Percentiles rank a stretch among this genome's conserved stretches.
Evolutionary conservation across 139 green algal species (phyloP).

Genomic region (Nannochloris sp.): DNA sequence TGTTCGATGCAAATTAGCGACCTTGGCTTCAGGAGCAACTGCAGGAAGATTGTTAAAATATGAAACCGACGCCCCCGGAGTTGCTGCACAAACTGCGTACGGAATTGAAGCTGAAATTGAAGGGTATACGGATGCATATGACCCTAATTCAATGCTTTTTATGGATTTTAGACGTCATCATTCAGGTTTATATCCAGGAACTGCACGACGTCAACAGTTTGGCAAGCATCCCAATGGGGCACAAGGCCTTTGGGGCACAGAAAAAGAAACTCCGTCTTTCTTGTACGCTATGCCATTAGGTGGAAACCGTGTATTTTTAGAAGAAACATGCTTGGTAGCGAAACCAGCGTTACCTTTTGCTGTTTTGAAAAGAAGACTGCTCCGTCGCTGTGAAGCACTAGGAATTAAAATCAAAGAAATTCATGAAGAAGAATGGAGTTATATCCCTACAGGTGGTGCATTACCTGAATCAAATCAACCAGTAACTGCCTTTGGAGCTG

Average conservation of each 20-base stretch:
- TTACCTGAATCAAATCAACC: constrained; percentile 55
- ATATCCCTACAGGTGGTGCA: constrained; percentile 85
- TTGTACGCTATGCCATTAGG: constrained; percentile 97
- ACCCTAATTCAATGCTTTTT: constrained; percentile 86
- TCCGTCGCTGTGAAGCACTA: constrained; percentile 59
- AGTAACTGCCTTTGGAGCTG: constrained; percentile 77
- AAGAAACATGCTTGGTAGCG: constrained; percentile 94
- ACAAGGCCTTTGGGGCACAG: constrained; percentile 31
- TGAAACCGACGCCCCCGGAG: constrained; percentile 39
- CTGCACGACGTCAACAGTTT: constrained; percentile 52
- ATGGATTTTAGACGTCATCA: constrained; percentile 99
- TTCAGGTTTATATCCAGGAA: constrained; percentile 37
- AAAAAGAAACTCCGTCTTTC: constrained; percentile 82
- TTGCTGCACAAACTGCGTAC: constrained; percentile 92
- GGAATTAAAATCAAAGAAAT: constrained; percentile 45
- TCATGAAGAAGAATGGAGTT: constrained; percentile 88
- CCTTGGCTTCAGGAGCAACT: constrained; percentile 73
- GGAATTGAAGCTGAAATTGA: constrained; percentile 75
- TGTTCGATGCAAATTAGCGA: constrained; percentile 33
- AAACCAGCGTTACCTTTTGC: constrained; percentile 78
- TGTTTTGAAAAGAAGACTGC: constrained; percentile 83
- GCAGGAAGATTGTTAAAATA: constrained; percentile 64
- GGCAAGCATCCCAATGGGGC: constrained; percentile 35
- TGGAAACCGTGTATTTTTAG: constrained; percentile 71
- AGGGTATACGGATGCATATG: constrained; percentile 59